These are phyloP conservation scores for Reticulascus tulasneorum DNA, from an alignment of 2,329 filamentous ascomycete genomes.

Conservation along the genomic window DNA sequence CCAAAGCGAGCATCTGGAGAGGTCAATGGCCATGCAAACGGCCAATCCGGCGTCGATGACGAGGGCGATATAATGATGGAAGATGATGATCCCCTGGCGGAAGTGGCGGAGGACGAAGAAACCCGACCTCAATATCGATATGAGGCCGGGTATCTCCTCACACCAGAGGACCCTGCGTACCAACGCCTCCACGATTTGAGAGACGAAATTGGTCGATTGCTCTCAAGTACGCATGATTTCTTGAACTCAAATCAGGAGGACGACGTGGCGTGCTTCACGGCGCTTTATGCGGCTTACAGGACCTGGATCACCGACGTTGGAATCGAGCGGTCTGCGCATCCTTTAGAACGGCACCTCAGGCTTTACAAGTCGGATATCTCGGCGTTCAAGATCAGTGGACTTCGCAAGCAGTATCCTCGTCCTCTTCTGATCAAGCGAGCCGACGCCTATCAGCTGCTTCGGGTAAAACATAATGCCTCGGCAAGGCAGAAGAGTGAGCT, in stretches of 20 bases:
- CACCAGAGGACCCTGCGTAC: constrained; percentile 56
- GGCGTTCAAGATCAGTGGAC: constrained; percentile 89
- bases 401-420: constrained; percentile 88
- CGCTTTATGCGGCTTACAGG: constrained; percentile 85
- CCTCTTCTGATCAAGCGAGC: constrained; percentile 89
- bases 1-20: constrained; percentile 64
- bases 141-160: constrained; percentile 79
- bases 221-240: constrained; percentile 83
- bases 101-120: constrained; percentile 73
- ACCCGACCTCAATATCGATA: constrained; percentile 85
- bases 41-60: constrained; percentile 42
- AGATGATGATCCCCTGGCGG: constrained; percentile 49
- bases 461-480: constrained; percentile 89
- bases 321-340: constrained; percentile 90
- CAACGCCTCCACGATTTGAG: constrained; percentile 74
- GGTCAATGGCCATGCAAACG: constrained; percentile 23
- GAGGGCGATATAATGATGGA: constrained; percentile 39
- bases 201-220: constrained; percentile 71
- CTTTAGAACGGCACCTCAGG: constrained; percentile 79
- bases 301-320: constrained; percentile 98
- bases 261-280: constrained; percentile 91
- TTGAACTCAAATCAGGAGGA: constrained; percentile 83
- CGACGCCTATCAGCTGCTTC: constrained; percentile 89
- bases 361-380: constrained; percentile 83
- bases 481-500: constrained; percentile 85